A percentile compares a stretch with the other conserved stretches of the same genome.
These are phyloP conservation scores for Aspergillus heteromorphus DNA, from an alignment of 495 filamentous ascomycete species.

Conservation along the genomic window DNA sequence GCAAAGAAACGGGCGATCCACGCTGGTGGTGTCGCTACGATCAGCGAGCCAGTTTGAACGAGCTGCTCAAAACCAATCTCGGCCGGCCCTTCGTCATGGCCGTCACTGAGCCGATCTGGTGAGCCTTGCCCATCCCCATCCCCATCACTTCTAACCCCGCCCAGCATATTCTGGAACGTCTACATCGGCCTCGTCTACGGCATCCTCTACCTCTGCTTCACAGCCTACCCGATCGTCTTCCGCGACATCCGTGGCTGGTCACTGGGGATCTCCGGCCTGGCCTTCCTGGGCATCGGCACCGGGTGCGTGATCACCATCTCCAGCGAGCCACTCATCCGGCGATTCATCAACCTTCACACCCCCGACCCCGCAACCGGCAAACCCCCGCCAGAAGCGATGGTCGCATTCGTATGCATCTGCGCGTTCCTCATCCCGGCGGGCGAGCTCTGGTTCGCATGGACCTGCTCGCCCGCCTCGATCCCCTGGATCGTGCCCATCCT, in stretches of 20 bases:
- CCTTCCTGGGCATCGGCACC: conserved; percentile 69
- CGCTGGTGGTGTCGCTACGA: conserved; percentile 77
- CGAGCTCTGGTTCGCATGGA: conserved; percentile 78
- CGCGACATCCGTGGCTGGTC: conserved; percentile 66
- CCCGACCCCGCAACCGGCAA: conserved; percentile 62
- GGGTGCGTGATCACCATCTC: conserved; percentile 60
- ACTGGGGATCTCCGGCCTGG: conserved; percentile 61
- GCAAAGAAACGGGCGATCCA: conserved; percentile 70
- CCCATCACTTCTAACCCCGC: conserved; percentile 17
- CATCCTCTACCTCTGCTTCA: conserved; percentile 82
- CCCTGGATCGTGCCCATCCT: conserved; percentile 73
- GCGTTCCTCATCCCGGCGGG: conserved; percentile 62
- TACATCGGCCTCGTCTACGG: conserved; percentile 62
- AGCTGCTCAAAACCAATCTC: conserved; percentile 64
- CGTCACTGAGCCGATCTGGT: conserved; percentile 79
- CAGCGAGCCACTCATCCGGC: conserved; percentile 63
- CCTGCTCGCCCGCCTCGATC: conserved; percentile 58
- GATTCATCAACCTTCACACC: conserved; percentile 63
- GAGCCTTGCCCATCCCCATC: conserved; percentile 11
- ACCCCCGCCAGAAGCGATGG: conserved; percentile 66
- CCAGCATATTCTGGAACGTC: conserved; percentile 67
- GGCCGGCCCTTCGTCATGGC: conserved; percentile 72
- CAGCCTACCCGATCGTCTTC: conserved; percentile 77
- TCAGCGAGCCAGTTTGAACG: conserved; percentile 47
- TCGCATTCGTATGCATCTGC: conserved; percentile 63